A percentile compares a stretch with the other conserved stretches of the same genome.
phyloP scores from a whole-genome alignment of 2,329 filamentous ascomycete genomes.

The Neofusicoccum laricinum region DNA sequence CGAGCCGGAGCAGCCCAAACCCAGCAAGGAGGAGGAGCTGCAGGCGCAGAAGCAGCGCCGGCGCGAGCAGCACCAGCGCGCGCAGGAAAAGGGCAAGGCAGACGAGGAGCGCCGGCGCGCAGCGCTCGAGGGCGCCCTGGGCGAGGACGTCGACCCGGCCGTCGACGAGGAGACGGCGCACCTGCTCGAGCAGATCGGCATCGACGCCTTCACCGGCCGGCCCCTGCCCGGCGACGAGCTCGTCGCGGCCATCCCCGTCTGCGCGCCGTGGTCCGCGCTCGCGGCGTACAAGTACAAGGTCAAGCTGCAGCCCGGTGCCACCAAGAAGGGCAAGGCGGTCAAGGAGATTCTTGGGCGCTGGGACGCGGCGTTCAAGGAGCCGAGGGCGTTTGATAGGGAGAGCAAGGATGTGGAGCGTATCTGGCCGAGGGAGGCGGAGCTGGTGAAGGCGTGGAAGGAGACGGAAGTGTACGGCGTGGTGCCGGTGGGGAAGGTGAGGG shows the following conservation, averaged over 20 bases:
- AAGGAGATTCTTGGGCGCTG: constrained; percentile 85
- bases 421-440: constrained; percentile 81
- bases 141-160: constrained; percentile 39
- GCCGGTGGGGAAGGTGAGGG: constrained; percentile 74
- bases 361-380: constrained; percentile 61
- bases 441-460: constrained; percentile 76
- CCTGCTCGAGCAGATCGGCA: constrained; percentile 49
- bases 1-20: constrained; percentile 61
- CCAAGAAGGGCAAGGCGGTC: constrained; percentile 93
- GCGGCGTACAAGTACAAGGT: constrained; percentile 85
- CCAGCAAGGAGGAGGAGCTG: constrained; percentile 67
- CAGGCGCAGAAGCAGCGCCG: constrained; percentile 72
- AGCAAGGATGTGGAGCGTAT: constrained; percentile 65
- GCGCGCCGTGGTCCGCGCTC: constrained; percentile 62
- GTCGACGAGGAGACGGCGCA: constrained; percentile 58
- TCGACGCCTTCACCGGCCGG: constrained; percentile 73
- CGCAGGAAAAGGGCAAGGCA: constrained; percentile 71
- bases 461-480: constrained; percentile 79
- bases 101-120: constrained; percentile 67
- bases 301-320: constrained; percentile 84
- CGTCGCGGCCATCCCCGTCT: constrained; percentile 61
- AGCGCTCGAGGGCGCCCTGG: constrained; percentile 27
- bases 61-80: constrained; percentile 73
- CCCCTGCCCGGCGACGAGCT: constrained; percentile 82
- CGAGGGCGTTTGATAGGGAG: constrained; percentile 42